A percentile compares a stretch with the other conserved stretches of the same genome.
phyloP scores from a whole-genome alignment of 2,329 filamentous ascomycete species.

The Emmonsia crescens region DNA sequence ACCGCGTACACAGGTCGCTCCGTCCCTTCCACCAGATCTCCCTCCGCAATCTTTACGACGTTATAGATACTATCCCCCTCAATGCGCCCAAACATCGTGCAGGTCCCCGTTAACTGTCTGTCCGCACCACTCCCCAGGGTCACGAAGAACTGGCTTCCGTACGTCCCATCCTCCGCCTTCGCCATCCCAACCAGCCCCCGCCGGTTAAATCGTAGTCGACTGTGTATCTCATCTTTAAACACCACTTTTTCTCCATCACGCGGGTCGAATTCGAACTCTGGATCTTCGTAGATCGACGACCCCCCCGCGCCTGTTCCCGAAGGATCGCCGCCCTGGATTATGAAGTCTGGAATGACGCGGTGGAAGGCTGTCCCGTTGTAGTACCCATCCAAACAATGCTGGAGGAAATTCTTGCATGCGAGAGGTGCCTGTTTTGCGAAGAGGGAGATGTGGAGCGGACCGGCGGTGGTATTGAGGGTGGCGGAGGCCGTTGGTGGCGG shows the following conservation, averaged over 20 bases:
- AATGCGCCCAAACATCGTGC: constrained; percentile 86
- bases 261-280: constrained; percentile 44
- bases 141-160: constrained; percentile 95
- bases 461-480: constrained; percentile 77
- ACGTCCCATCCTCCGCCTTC: constrained; percentile 61
- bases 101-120: constrained; percentile 76
- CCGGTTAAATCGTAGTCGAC: constrained; percentile 82
- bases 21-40: constrained; percentile 64
- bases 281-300: constrained; percentile 79
- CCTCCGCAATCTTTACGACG: constrained; percentile 82
- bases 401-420: constrained; percentile 88
- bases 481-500: constrained; percentile 88
- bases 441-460: constrained; percentile 82
- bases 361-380: constrained; percentile 93
- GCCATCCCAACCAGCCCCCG: constrained; percentile 92
- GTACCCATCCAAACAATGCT: constrained; percentile 89
- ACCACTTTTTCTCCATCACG: constrained; percentile 47
- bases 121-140: constrained; percentile 65
- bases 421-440: constrained; percentile 92
- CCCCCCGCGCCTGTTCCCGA: constrained; percentile 87
- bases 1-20: constrained; percentile 81
- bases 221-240: constrained; percentile 86
- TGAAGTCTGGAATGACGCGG: constrained; percentile 80
- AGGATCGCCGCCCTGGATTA: constrained; percentile 89
- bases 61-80: constrained; percentile 96